phyloP scores from a whole-genome alignment of 768 basidiomycete genomes.

The Hygrophoropsis aurantiaca region DNA sequence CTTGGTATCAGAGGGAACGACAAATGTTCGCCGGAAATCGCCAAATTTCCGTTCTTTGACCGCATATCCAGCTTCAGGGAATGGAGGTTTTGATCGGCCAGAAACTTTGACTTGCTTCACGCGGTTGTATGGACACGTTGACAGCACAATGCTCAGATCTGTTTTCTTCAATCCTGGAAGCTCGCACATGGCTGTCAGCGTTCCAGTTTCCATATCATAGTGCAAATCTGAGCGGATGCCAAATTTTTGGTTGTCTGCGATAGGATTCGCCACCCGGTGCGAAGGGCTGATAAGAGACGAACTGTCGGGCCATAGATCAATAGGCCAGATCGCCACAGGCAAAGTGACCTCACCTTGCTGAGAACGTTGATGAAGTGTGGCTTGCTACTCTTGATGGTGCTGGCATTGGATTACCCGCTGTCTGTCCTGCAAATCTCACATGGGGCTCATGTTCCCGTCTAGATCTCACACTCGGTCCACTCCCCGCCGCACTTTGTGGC shows the following conservation, averaged over 20 bases:
- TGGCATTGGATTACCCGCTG: conserved; percentile 10
- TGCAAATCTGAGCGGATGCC: conserved; percentile 61
- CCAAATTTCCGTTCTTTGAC: conserved; percentile 59
- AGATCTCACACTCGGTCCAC: conserved; percentile 16
- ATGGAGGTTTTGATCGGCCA: conserved; percentile 43
- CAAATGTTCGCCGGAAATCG: conserved; percentile 46
- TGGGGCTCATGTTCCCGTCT: conserved; percentile 29
- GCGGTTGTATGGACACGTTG: conserved; percentile 59
- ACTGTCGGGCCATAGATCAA: conserved; percentile 16
- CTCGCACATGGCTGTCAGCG: conserved; percentile 62
- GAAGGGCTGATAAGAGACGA: conserved; percentile 22
- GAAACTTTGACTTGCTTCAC: conserved; percentile 60
- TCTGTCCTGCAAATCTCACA: conserved; percentile 30
- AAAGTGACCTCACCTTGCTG: conserved; percentile 9
- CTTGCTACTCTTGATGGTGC: conserved; percentile 7
- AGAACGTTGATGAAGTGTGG: conserved; percentile 1
- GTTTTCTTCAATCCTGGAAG: conserved; percentile 63
- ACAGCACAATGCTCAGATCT: conserved; percentile 59
- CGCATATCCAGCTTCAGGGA: conserved; percentile 42
- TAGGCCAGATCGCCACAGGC: conserved; percentile 4
- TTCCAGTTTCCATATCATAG: conserved; percentile 50
- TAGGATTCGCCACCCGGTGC: conserved; percentile 13
- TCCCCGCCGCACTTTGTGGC: conserved; percentile 26
- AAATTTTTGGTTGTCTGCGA: conserved; percentile 25
- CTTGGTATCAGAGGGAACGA: conserved; percentile 56